Percentiles rank a stretch among this genome's conserved stretches.
Conservation (phyloP, 202 grass and related monocot genomes). For the Brachypodium distachyon region DNA sequence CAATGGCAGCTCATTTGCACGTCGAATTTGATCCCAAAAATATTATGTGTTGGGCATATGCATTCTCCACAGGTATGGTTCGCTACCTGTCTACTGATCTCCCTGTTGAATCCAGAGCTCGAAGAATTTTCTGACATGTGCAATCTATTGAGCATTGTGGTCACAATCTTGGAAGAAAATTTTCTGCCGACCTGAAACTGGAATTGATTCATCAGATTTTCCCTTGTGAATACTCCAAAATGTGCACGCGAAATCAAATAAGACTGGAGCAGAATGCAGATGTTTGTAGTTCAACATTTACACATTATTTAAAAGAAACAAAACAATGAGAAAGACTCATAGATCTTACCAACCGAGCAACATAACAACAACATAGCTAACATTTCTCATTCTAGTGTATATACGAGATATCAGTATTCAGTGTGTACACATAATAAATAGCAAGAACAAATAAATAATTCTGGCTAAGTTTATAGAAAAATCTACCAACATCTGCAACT, state of each 20-base stretch:
- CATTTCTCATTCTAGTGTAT: background rate
- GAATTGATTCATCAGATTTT: background rate
- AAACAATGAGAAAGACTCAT: too few relatives aligned
- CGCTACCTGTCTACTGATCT: background rate
- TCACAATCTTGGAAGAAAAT: background rate
- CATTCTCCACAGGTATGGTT: background rate
- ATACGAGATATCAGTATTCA: background rate
- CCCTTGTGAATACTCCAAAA: too few relatives aligned
- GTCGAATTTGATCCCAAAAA: conserved; percentile 6
- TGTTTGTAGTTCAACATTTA: background rate
- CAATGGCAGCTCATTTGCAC: background rate
- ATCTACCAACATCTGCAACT: too few relatives aligned
- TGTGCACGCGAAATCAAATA: background rate
- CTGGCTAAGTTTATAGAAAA: too few relatives aligned
- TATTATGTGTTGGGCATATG: conserved; percentile 6
- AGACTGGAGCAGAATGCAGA: background rate
- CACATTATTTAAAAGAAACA: too few relatives aligned
- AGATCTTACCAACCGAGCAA: background rate
- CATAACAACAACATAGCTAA: background rate
- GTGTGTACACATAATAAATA: background rate
- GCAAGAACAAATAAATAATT: background rate
- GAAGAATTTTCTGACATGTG: conserved; percentile 7
- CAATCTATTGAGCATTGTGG: background rate
- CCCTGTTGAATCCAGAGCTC: background rate
- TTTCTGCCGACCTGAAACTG: background rate